A percentile compares a stretch with the other conserved stretches of the same genome.
Conservation (phyloP, 129 eudicot genomes). For the Arctium minus region DNA sequence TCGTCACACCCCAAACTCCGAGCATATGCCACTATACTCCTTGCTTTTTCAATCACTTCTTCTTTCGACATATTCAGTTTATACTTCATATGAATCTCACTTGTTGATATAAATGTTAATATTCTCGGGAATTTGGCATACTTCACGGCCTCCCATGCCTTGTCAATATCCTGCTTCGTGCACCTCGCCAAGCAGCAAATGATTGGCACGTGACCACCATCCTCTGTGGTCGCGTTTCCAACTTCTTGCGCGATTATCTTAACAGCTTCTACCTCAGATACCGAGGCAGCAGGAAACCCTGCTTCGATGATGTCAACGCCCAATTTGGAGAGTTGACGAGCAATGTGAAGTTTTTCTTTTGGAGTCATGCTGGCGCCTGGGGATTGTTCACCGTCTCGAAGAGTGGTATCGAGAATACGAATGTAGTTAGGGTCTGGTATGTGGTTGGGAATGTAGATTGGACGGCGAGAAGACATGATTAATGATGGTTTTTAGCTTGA, state of each 20-base stretch:
- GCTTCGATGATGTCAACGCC: conserved; percentile 9
- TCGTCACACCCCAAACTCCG: conserved; percentile 8
- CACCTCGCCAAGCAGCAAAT: conserved; percentile 11
- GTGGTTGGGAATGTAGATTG: conserved; percentile 20
- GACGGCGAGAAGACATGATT: background rate
- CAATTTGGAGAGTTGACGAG: background rate
- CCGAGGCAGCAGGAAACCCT: conserved; percentile 12
- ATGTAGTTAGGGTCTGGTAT: conserved; percentile 15
- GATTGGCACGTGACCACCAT: conserved; percentile 9
- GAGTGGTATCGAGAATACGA: conserved; percentile 1
- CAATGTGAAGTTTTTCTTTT: conserved; percentile 12
- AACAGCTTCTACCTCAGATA: conserved; percentile 1
- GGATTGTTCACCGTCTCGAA: conserved; percentile 12
- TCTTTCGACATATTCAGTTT: conserved; percentile 14
- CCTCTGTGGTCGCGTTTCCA: background rate
- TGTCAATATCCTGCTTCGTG: background rate
- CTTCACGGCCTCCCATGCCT: conserved; percentile 9
- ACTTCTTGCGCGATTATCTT: background rate
- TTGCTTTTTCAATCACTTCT: background rate
- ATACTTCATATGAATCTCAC: conserved; percentile 23
- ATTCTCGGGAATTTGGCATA: conserved; percentile 10
- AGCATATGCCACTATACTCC: conserved; percentile 7
- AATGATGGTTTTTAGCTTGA: background rate
- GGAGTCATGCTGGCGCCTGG: conserved; percentile 16
- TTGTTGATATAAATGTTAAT: background rate